Conservation (phyloP, 371 early-diverging fungal genomes). For the Apophysomyces trapeziformis region DNA sequence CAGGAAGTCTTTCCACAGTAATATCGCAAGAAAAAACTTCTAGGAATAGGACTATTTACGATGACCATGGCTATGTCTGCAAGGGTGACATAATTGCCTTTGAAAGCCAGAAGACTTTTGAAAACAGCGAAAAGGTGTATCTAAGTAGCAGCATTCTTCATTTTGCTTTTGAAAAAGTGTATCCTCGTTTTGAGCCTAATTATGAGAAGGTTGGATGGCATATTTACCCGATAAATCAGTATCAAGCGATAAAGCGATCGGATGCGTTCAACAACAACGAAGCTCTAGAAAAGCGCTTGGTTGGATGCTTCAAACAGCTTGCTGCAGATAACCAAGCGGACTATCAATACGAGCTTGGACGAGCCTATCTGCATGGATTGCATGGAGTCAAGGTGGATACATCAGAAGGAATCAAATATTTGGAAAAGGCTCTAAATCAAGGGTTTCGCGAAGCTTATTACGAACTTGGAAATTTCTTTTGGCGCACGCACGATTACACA, state of each 20-base stretch:
- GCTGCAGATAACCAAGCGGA: not conserved
- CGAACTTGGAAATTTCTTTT: conserved; percentile 20
- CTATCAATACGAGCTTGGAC: not conserved
- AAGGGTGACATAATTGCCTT: not conserved
- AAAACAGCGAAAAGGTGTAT: not conserved
- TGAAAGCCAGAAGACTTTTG: not conserved
- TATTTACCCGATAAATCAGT: not conserved
- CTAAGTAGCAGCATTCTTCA: not conserved
- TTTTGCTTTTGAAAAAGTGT: not conserved
- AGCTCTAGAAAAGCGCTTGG: not conserved
- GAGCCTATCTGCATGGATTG: not conserved
- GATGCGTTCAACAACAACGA: not conserved
- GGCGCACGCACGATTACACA: conserved; percentile 11
- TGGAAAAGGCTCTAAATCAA: conserved; percentile 24
- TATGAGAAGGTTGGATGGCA: not conserved
- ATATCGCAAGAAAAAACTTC: not conserved
- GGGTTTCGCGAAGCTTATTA: conserved; percentile 18
- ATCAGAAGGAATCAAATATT: conserved; percentile 27
- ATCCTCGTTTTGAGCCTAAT: not conserved
- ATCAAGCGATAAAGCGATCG: not conserved
- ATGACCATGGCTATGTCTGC: not conserved
- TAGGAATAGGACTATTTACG: not conserved
- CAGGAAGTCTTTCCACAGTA: too few relatives aligned
- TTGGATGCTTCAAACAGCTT: not conserved
- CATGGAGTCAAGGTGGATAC: not conserved